These are phyloP conservation scores for Psidium guajava DNA, from an alignment of 345 rosid species.

Conservation along the genomic window DNA sequence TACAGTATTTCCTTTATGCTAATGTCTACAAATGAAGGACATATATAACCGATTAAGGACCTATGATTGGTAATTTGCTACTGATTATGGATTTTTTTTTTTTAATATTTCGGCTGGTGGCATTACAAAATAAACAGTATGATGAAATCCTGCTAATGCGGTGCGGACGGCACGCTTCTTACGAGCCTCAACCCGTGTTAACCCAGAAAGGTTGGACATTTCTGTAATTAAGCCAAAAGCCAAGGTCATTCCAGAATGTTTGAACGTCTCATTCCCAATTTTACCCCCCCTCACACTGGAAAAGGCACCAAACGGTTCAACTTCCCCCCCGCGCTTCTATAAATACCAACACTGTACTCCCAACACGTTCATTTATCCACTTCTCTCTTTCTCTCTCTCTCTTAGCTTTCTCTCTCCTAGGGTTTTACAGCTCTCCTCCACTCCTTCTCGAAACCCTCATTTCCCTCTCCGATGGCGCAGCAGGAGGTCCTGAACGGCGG, in stretches of 20 bases:
- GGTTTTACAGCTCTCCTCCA: constrained; percentile 3
- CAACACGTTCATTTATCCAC: not conserved
- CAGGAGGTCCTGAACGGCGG: constrained; percentile 47
- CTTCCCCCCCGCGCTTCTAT: constrained; percentile 59
- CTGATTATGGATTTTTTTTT: not conserved
- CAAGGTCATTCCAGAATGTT: constrained; percentile 8
- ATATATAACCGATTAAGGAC: not conserved
- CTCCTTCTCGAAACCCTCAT: not conserved
- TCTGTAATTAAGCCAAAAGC: constrained; percentile 13
- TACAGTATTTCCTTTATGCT: not conserved
- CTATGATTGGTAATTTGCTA: not conserved
- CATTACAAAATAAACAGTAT: no score
- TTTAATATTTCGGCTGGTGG: no score
- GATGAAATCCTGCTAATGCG: not conserved
- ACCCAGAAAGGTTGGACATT: not conserved
- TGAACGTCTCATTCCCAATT: not conserved
- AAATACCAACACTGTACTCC: constrained; percentile 7
- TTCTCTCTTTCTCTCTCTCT: not conserved
- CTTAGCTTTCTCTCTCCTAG: constrained; percentile 15
- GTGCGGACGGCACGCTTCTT: not conserved
- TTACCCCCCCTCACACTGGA: constrained; percentile 19
- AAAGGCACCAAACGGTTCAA: constrained; percentile 28
- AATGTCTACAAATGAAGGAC: not conserved
- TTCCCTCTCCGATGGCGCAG: constrained; percentile 31
- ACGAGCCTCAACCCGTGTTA: not conserved